Evolutionary conservation across 192 early-diverging fungal species (phyloP).

Genomic region (Endogone sp.): DNA sequence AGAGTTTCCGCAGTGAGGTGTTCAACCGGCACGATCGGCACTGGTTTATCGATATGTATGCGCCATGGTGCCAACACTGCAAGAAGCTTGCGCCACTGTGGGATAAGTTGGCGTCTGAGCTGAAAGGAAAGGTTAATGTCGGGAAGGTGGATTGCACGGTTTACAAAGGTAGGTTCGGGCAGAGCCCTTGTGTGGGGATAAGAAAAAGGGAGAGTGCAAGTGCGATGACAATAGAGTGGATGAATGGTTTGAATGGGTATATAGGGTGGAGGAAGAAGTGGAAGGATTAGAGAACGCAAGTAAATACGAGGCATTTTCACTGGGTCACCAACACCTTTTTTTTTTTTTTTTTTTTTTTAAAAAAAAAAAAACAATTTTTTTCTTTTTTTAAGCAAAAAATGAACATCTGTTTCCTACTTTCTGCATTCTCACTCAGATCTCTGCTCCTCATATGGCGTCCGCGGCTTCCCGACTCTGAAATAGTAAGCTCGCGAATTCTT

Average conservation of each 20-base stretch:
- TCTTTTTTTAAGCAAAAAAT: too few relatives aligned
- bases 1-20: not conserved
- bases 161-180: constrained; percentile 24
- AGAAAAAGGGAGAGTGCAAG: not conserved
- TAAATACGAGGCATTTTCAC: too few relatives aligned
- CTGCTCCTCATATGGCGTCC: constrained; percentile 63
- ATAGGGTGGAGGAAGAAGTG: too few relatives aligned
- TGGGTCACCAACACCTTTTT: too few relatives aligned
- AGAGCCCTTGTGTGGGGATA: not conserved
- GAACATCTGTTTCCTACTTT: not conserved
- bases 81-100: constrained; percentile 79
- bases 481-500: constrained; percentile 38
- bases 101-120: constrained; percentile 55
- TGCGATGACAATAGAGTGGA: too few relatives aligned
- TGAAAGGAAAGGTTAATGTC: constrained; percentile 72
- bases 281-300: not conserved
- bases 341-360: too few relatives aligned
- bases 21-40: not conserved
- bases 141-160: constrained; percentile 84
- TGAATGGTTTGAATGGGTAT: too few relatives aligned
- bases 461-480: constrained; percentile 86
- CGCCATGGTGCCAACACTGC: constrained; percentile 90
- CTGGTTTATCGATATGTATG: constrained; percentile 89
- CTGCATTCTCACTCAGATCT: constrained; percentile 17
- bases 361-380: too few relatives aligned